Base-by-base conservation (phyloP, 352 stramenopile genomes). In the Globisporangium abappressorium region DNA sequence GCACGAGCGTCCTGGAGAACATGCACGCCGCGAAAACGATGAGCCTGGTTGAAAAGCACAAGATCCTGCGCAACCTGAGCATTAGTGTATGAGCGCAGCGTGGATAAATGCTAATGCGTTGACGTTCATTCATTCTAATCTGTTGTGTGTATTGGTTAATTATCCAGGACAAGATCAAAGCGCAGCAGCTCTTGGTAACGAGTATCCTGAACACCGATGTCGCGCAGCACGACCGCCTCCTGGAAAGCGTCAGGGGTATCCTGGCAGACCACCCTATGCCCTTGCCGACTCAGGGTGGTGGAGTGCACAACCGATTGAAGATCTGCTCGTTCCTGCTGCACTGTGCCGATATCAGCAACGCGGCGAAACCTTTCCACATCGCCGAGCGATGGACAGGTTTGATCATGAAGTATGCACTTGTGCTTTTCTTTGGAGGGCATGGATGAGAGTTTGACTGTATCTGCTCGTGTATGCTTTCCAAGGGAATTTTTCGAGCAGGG, bases 401-500 rank as follows among this genome's bases (percentile, higher is more conserved):
- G 8, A 64, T 78, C 49, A 78, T 68, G 62, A 65, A 53, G 71
- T 77, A 68, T 9, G 61, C 65, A 8, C 3, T 5, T 22, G 26
- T 53, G 1, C 22, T 43, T 11, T 57, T 15, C 0, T 59, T n/a
- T 15, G 7, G 12, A 43, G 20, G 15, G 15, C 6, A 8, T 4
- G 30, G 30, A 12, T 18, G 3, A 20, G 12, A 20, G 26, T 1
- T 51, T 68, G 53, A 18, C 36, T n/a, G 3, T 46, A 20, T 22
- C 8, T 70, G 15, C 47, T 46, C 7, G 8, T 20, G 6, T 11
- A 18, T 47, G 38, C 26, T 54, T 0, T 14, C 38, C 24, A 33
- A 77, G 71, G 18, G 72, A 78, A 30, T 78, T 78, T 59, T 71
- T 73, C 46, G 69, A 75, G 22, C 69, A 75, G 62, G 72, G 72